Percentiles rank a stretch among this genome's conserved stretches.
These are phyloP conservation scores for Triadica sebifera DNA, from an alignment of 345 rosid genomes.

Conservation along the genomic window DNA sequence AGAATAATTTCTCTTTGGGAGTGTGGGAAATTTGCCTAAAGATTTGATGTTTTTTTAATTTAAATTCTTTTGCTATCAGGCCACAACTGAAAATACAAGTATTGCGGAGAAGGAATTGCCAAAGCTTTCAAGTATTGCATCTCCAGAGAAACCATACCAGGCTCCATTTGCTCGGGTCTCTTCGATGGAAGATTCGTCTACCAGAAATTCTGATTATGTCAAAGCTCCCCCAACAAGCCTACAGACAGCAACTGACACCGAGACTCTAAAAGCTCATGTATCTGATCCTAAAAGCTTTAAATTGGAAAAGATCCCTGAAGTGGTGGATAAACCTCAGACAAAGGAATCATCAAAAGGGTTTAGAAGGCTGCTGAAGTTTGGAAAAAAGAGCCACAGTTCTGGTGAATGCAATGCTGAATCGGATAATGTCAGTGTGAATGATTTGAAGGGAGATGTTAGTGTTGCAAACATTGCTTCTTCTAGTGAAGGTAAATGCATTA, in stretches of 20 bases:
- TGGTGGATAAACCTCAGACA: slow-evolving; percentile 50
- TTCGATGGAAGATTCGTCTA: slow-evolving; percentile 69
- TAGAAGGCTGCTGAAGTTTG: slow-evolving; percentile 64
- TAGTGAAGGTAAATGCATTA: slow-evolving; percentile 29
- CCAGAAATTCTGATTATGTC: slow-evolving; percentile 48
- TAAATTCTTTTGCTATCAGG: slow-evolving; percentile 39
- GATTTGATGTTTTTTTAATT: slow-evolving; percentile 17
- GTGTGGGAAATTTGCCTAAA: slow-evolving; percentile 11
- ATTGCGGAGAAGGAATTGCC: slow-evolving; percentile 39
- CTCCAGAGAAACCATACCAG: slow-evolving; percentile 52
- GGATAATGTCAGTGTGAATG: slow-evolving; percentile 23
- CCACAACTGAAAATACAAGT: slow-evolving; percentile 36
- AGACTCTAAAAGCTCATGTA: slow-evolving; percentile 44
- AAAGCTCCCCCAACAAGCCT: slow-evolving; percentile 49
- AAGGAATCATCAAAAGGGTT: slow-evolving; percentile 77
- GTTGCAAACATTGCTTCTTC: slow-evolving; percentile 26
- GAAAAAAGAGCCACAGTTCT: slow-evolving; percentile 59
- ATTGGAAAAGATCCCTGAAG: slow-evolving; percentile 61
- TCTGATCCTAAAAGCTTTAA: slow-evolving; percentile 39
- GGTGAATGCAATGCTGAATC: slow-evolving; percentile 42
- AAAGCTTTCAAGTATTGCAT: slow-evolving; percentile 35
- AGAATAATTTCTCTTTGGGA: slow-evolving; percentile 1
- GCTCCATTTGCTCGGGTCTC: slow-evolving; percentile 78
- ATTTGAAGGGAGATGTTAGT: slow-evolving; percentile 30
- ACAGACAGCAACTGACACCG: slow-evolving; percentile 31